Conservation (phyloP, 140 eudicot genomes). For the Erigeron philadelphicus region DNA sequence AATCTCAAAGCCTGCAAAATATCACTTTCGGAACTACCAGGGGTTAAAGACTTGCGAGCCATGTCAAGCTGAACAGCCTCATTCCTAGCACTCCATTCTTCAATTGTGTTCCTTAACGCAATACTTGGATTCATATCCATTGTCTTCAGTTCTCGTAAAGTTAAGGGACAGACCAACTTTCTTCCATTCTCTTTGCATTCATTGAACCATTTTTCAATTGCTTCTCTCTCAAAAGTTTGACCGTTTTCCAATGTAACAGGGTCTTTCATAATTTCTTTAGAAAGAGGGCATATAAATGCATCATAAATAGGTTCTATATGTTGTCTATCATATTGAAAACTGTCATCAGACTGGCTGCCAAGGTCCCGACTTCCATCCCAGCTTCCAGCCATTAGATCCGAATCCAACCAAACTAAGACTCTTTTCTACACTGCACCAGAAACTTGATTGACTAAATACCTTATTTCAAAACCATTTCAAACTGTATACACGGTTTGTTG, state of each 20-base stretch:
- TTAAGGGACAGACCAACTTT: slow-evolving; percentile 62
- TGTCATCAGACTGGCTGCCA: slow-evolving; percentile 71
- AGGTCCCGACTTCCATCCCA: slow-evolving; percentile 57
- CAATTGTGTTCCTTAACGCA: slow-evolving; percentile 71
- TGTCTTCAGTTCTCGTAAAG: slow-evolving; percentile 54
- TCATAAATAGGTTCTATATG: slow-evolving; percentile 69
- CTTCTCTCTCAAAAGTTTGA: slow-evolving; percentile 74
- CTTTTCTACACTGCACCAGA: slow-evolving; percentile 14
- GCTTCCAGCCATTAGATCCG: slow-evolving; percentile 59
- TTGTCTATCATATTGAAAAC: slow-evolving; percentile 59
- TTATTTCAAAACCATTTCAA: background rate
- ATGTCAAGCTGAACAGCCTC: slow-evolving; percentile 85
- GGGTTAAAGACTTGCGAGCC: slow-evolving; percentile 52
- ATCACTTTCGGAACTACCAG: slow-evolving; percentile 58
- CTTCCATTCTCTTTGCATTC: slow-evolving; percentile 72
- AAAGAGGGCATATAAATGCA: slow-evolving; percentile 80
- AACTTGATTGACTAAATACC: background rate
- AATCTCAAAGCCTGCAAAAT: slow-evolving; percentile 57
- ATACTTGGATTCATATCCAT: slow-evolving; percentile 73
- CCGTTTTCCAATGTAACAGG: slow-evolving; percentile 84
- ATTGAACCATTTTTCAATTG: slow-evolving; percentile 84
- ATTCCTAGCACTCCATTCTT: slow-evolving; percentile 94
- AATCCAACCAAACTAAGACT: slow-evolving; percentile 12
- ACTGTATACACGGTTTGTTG: background rate
- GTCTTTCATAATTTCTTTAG: slow-evolving; percentile 80